These are phyloP conservation scores for Fusarium odoratissimum DNA, from an alignment of 2,329 filamentous ascomycete genomes.

Conservation along the genomic window DNA sequence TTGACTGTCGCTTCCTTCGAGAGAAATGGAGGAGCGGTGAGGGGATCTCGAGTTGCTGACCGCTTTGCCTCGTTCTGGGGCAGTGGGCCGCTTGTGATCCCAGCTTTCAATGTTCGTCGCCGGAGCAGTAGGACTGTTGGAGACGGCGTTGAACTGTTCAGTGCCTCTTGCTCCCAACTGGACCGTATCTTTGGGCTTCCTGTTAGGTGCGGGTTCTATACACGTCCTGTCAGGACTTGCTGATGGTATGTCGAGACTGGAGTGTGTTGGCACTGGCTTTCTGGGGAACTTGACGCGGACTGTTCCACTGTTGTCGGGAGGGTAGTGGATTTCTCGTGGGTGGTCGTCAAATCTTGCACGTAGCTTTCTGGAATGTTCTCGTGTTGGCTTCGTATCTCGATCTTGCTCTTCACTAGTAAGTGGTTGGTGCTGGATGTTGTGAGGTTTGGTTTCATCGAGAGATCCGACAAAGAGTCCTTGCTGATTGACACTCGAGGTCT, in stretches of 20 bases:
- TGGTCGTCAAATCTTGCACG: constrained; percentile 26
- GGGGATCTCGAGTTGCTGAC: constrained; percentile 4
- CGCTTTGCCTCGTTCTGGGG: constrained; percentile 7
- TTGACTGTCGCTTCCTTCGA: neutral
- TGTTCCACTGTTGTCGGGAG: neutral
- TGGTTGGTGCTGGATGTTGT: constrained; percentile 7
- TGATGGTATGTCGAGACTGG: neutral
- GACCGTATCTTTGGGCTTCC: neutral
- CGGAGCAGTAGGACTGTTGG: constrained; percentile 3
- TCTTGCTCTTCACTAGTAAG: constrained; percentile 7
- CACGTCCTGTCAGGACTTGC: neutral
- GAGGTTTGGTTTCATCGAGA: neutral
- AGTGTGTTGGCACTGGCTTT: constrained; percentile 15
- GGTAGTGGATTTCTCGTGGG: constrained; percentile 19
- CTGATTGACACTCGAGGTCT: constrained; percentile 6
- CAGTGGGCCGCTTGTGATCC: constrained; percentile 6
- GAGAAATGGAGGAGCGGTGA: neutral
- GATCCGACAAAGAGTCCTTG: constrained; percentile 8
- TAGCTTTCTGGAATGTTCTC: constrained; percentile 4
- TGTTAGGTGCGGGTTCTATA: constrained; percentile 28
- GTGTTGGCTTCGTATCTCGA: neutral
- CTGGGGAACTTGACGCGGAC: constrained; percentile 2
- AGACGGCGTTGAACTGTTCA: neutral
- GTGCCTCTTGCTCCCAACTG: neutral
- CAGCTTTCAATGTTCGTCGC: constrained; percentile 1